phyloP scores from a whole-genome alignment of 1,139 yeast genomes.

The Geotrichum europaeum region DNA sequence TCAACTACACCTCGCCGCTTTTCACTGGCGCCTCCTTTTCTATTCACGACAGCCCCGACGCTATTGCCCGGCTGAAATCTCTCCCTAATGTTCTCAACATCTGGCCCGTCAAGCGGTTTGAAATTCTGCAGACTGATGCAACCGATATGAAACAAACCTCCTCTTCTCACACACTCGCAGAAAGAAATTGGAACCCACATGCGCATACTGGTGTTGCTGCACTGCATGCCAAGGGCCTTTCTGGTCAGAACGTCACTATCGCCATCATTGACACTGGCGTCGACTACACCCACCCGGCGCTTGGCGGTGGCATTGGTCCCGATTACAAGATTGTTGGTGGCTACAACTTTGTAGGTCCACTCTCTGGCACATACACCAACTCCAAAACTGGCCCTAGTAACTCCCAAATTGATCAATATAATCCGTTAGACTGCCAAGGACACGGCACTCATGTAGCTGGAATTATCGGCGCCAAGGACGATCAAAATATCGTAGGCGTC shows the following conservation, averaged over 20 bases:
- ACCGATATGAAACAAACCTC: background rate
- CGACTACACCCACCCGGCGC: slow-evolving; percentile 20
- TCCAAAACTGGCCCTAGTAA: slow-evolving; percentile 7
- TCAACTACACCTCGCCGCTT: slow-evolving; percentile 2
- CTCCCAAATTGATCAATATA: background rate
- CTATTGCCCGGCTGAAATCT: background rate
- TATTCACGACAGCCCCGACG: background rate
- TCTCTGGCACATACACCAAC: slow-evolving; percentile 13
- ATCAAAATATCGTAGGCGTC: slow-evolving; percentile 45
- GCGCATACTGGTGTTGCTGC: slow-evolving; percentile 20
- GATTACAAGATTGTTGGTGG: slow-evolving; percentile 21
- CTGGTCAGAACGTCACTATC: slow-evolving; percentile 20
- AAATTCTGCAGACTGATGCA: background rate
- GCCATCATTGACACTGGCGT: slow-evolving; percentile 25
- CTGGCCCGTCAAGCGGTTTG: slow-evolving; percentile 5
- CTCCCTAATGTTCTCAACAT: slow-evolving; percentile 7
- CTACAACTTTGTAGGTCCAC: slow-evolving; percentile 16
- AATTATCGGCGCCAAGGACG: slow-evolving; percentile 40
- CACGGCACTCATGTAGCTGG: slow-evolving; percentile 67
- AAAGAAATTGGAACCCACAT: slow-evolving; percentile 1
- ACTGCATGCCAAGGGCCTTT: slow-evolving; percentile 20
- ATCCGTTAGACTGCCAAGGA: slow-evolving; percentile 34
- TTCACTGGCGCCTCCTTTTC: slow-evolving; percentile 7
- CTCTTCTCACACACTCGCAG: background rate
- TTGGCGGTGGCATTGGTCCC: slow-evolving; percentile 11